phyloP scores from a whole-genome alignment of 345 rosid genomes.

The Euphorbia tirucalli region DNA sequence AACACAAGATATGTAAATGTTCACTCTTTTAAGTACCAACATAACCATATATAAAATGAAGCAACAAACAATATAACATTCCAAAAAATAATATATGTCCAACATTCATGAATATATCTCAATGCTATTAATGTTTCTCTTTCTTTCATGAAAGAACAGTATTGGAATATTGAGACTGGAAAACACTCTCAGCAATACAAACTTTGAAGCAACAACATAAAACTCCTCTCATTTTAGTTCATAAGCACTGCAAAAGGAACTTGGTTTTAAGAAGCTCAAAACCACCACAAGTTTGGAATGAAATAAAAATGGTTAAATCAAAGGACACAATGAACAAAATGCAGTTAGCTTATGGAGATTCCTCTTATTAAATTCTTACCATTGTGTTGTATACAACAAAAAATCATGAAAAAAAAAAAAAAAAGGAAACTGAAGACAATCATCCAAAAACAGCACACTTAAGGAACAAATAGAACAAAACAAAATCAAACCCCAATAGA shows the following conservation, averaged over 20 bases:
- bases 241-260: neutral
- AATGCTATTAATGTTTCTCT: too few species aligned
- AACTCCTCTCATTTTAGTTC: neutral
- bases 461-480: neutral
- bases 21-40: neutral
- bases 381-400: neutral
- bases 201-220: neutral
- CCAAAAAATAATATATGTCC: neutral
- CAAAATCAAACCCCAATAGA: neutral
- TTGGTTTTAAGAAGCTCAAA: neutral
- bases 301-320: too few species aligned
- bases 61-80: neutral
- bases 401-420: conserved; percentile 2
- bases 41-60: neutral
- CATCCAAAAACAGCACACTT: too few species aligned
- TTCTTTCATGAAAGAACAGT: too few species aligned
- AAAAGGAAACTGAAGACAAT: neutral
- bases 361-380: neutral
- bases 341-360: neutral
- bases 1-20: conserved; percentile 3
- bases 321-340: neutral
- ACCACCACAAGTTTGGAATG: too few species aligned
- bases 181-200: neutral
- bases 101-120: too few species aligned
- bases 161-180: neutral